Base-by-base conservation (phyloP, 176 grass and related monocot genomes). In the Zea luxurians region DNA sequence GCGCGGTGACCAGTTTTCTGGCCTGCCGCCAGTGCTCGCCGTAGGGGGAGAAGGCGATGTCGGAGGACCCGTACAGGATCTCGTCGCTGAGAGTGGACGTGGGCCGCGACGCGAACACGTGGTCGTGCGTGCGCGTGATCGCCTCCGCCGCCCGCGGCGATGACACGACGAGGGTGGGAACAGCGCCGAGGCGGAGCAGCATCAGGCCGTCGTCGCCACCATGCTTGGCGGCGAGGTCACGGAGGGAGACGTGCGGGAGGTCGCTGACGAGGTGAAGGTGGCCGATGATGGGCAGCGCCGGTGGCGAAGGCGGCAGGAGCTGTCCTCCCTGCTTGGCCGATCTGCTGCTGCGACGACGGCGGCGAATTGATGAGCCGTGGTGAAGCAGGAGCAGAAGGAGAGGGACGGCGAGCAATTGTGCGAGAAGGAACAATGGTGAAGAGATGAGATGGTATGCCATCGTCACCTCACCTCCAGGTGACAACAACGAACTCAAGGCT, bases 61-160 rank as follows among this genome's bases (percentile, higher is more conserved):
- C 76, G 12, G 53, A 74, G 36, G 66, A 15, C 3, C 85, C 78
- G 13, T 82, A 81, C 9, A 83, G 13, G 53, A 82, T 60, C 8
- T 48, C 13, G 45, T 70, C 66, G 35, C 44, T 17, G 5, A 74
- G 5, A 1, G 21, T 20, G 34, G 76, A 68, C 3, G 5, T 6
- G 3, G 87, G 84, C 16, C 90, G 87, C 12, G 90, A 84, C 7
- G 87, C 83, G 70, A 93, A 85, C 8, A 76, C 66, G 79, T 75
- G 83, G 70, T 93, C 90, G 84, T 87, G 84, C 47, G 82, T 73
- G 37, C 59, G 86, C 15, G 90, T 10, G 37, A 87, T n/a, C 2
- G 74, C 87, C 64, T 65, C 13, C 3, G 91, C 87, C 6, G 82
- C 70, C 3, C 52, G 48, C 4, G 87, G 78, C 0, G 91, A 93